Percentiles rank a stretch among this genome's conserved stretches.
Conservation (phyloP, 2,329 filamentous ascomycete genomes). For the Sclerotinia subarctica region DNA sequence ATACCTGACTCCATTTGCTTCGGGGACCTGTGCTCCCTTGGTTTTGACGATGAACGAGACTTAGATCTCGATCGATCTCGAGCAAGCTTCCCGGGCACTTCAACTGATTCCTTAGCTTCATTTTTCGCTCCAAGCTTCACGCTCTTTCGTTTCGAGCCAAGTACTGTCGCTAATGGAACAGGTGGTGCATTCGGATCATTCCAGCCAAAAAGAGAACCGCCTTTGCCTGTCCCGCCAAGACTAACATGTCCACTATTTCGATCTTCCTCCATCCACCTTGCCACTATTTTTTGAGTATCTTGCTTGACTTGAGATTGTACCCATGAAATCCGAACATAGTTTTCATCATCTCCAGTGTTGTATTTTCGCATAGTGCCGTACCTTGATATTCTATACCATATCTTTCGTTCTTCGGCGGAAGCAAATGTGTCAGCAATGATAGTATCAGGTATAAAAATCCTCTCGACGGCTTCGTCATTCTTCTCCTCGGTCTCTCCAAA, state of each 20-base stretch:
- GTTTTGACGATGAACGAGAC: slow-evolving; percentile 26
- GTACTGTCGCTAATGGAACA: slow-evolving; percentile 45
- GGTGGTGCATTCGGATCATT: slow-evolving; percentile 50
- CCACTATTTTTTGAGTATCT: slow-evolving; percentile 56
- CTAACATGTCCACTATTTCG: slow-evolving; percentile 52
- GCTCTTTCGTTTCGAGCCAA: slow-evolving; percentile 27
- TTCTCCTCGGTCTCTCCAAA: slow-evolving; percentile 31
- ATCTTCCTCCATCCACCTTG: slow-evolving; percentile 65
- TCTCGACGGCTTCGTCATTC: slow-evolving; percentile 28
- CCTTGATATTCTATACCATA: slow-evolving; percentile 63
- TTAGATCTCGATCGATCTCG: slow-evolving; percentile 28
- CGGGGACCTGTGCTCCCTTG: slow-evolving; percentile 28
- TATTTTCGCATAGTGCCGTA: slow-evolving; percentile 57
- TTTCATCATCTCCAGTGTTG: slow-evolving; percentile 55
- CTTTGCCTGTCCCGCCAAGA: slow-evolving; percentile 46
- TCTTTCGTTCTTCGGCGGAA: slow-evolving; percentile 56
- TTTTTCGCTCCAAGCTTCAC: slow-evolving; percentile 23
- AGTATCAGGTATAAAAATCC: slow-evolving; percentile 33
- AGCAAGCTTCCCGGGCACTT: slow-evolving; percentile 29
- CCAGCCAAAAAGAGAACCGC: slow-evolving; percentile 59
- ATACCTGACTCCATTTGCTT: slow-evolving; percentile 22
- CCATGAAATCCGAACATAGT: slow-evolving; percentile 60
- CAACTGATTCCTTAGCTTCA: slow-evolving; percentile 19
- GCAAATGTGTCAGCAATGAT: slow-evolving; percentile 49
- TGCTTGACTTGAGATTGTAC: slow-evolving; percentile 50